phyloP scores from a whole-genome alignment of 192 early-diverging fungal genomes.

The Coemansia sp. region DNA sequence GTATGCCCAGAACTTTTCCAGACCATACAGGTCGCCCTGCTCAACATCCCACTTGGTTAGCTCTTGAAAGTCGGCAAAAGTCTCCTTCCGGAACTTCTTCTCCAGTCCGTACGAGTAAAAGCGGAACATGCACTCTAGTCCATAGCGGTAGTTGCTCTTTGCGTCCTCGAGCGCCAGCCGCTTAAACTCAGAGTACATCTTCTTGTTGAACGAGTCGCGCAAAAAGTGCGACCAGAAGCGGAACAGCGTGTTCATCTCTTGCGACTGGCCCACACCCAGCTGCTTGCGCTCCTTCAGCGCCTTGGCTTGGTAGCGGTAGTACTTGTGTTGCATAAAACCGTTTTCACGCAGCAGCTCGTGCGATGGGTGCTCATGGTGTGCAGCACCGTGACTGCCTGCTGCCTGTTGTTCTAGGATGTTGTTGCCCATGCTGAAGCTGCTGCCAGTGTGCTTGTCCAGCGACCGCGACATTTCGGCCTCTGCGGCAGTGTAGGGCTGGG shows the following conservation, averaged over 20 bases:
- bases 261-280: conserved; percentile 82
- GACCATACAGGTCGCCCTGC: conserved; percentile 77
- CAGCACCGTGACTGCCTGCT: conserved; percentile 17
- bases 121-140: conserved; percentile 96
- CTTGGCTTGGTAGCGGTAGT: conserved; percentile 90
- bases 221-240: conserved; percentile 99
- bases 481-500: conserved; percentile 62
- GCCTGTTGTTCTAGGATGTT: conserved; percentile 31
- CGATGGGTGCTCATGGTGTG: conserved; percentile 79
- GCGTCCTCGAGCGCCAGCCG: conserved; percentile 87
- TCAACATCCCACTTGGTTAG: conserved; percentile 73
- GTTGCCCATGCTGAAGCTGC: conserved; percentile 42
- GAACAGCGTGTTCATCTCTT: conserved; percentile 97
- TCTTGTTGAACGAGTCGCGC: conserved; percentile 92
- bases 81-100: conserved; percentile 79
- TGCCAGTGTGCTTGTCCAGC: conserved; percentile 48
- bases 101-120: conserved; percentile 97
- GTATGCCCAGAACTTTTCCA: conserved; percentile 97
- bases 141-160: conserved; percentile 82
- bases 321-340: conserved; percentile 97
- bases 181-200: conserved; percentile 94
- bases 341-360: conserved; percentile 94
- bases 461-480: conserved; percentile 57
- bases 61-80: conserved; percentile 87
- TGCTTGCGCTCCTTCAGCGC: conserved; percentile 91